Percentiles rank a stretch among this genome's conserved stretches.
Conservation (phyloP, 2,329 filamentous ascomycete genomes). For the Chaetomium olivaceum region DNA sequence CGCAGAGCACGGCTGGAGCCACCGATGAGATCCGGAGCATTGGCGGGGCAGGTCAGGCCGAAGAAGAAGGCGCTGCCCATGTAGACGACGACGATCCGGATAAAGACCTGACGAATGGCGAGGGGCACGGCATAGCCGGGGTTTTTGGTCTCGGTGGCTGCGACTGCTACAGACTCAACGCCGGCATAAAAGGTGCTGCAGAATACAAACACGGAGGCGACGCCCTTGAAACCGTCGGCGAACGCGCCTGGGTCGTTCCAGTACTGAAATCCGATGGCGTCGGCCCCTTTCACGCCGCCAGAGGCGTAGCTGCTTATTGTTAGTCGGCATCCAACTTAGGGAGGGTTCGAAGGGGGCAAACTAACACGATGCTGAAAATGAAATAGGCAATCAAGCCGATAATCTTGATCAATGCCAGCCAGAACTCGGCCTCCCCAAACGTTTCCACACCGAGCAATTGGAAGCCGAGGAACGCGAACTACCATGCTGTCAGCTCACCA, state of each 20-base stretch:
- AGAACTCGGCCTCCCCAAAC: slow-evolving; percentile 80
- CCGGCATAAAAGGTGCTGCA: slow-evolving; percentile 72
- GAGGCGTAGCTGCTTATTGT: slow-evolving; percentile 55
- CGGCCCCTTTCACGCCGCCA: slow-evolving; percentile 63
- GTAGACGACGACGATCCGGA: slow-evolving; percentile 63
- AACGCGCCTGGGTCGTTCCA: slow-evolving; percentile 73
- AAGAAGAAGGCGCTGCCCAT: slow-evolving; percentile 75
- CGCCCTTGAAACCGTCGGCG: slow-evolving; percentile 65
- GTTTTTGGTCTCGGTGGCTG: slow-evolving; percentile 62
- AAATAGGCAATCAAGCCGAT: slow-evolving; percentile 70
- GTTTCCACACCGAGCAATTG: slow-evolving; percentile 72
- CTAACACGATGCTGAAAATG: slow-evolving; percentile 67
- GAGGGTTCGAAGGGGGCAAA: neutral
- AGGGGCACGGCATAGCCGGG: slow-evolving; percentile 56
- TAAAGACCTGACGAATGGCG: slow-evolving; percentile 61
- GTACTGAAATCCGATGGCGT: slow-evolving; percentile 67
- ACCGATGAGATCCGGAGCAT: slow-evolving; percentile 63
- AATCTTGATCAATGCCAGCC: slow-evolving; percentile 73
- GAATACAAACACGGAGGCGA: slow-evolving; percentile 67
- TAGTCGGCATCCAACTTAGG: neutral
- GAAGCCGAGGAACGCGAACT: slow-evolving; percentile 62
- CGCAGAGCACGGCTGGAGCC: slow-evolving; percentile 63
- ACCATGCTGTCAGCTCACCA: neutral
- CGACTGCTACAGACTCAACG: slow-evolving; percentile 63
- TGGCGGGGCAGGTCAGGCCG: slow-evolving; percentile 70